Base-by-base conservation (phyloP, 2,329 filamentous ascomycete genomes). In the Cladosporium sp. region DNA sequence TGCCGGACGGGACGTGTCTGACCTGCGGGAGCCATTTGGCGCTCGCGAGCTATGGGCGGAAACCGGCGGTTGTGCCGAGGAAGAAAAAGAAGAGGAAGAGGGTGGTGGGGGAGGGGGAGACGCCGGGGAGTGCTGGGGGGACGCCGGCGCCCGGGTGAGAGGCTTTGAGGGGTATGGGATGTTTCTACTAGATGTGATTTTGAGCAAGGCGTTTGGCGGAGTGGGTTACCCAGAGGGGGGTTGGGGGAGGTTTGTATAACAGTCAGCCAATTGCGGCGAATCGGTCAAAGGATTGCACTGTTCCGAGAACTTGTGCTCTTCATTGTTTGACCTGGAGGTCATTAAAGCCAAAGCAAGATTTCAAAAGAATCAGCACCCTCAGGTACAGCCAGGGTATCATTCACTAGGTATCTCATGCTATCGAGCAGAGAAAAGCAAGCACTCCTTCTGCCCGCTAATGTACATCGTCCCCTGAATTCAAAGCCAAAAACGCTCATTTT, bases 1-100 rank as follows among this genome's bases (percentile, higher is more conserved):
- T 81, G 1, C 74, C 77, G 56, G 80, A 81, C 48, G 82, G 81
- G 2, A 81, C 85, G 58, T 95, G 90, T 68, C 73, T 93, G 58
- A 95, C 89, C 0, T 95, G 90, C 67, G 89, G 87, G 2, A 92
- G 87, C 3, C 81, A 83, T 63, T 75, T 95, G 31, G 77, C 83
- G n/a, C 72, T 91, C n/a, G 86, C 85, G 0, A 81, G 81, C 54
- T 90, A 90, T 63, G 87, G 87, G 16, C 77, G 80, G 4, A 88
- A 84, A 63, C 89, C 89, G 1, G 85, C 84, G n/a, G 85, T 92
- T 4, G 75, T 91, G 14, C 80, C 83, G 1, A 75, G 79, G 49
- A 83, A 78, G 64, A 90, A 85, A 74, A 88, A 85, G 69, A 90
- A 87, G 76, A 89, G 85, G 79, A 89, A 84, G 74, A 82, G 78